These are phyloP conservation scores for Pisolithus orientalis DNA, from an alignment of 768 basidiomycete genomes.

Conservation along the genomic window DNA sequence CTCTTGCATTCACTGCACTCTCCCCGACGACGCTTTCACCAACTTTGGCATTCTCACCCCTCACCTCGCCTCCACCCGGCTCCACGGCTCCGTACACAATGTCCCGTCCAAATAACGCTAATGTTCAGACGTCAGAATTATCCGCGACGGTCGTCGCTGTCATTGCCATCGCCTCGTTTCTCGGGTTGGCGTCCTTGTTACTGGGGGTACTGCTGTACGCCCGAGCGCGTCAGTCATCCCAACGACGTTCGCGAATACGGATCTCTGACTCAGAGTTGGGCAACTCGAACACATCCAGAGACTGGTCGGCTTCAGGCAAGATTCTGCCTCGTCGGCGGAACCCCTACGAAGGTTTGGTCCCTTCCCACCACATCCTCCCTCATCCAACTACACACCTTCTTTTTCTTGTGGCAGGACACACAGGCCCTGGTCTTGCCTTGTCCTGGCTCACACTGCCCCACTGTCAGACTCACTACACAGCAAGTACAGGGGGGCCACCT, in stretches of 20 bases:
- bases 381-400: no score
- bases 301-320: not conserved
- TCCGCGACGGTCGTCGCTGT: slow-evolving; percentile 12
- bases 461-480: no score
- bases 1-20: no score
- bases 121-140: slow-evolving; percentile 4
- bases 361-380: not conserved
- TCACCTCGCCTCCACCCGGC: not conserved
- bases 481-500: no score
- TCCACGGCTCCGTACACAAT: not conserved
- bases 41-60: no score
- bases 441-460: no score
- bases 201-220: slow-evolving; percentile 10
- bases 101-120: slow-evolving; percentile 5
- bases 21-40: no score
- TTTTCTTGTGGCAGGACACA: no score
- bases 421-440: no score
- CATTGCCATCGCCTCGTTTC: slow-evolving; percentile 9
- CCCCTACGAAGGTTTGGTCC: slow-evolving; percentile 6
- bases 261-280: not conserved
- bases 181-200: slow-evolving; percentile 11
- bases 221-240: slow-evolving; percentile 6
- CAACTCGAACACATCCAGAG: not conserved
- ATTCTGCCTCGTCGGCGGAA: slow-evolving; percentile 1
- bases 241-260: not conserved